Conservation (phyloP, 2,329 filamentous ascomycete genomes). For the Colletotrichum brevisporum region DNA sequence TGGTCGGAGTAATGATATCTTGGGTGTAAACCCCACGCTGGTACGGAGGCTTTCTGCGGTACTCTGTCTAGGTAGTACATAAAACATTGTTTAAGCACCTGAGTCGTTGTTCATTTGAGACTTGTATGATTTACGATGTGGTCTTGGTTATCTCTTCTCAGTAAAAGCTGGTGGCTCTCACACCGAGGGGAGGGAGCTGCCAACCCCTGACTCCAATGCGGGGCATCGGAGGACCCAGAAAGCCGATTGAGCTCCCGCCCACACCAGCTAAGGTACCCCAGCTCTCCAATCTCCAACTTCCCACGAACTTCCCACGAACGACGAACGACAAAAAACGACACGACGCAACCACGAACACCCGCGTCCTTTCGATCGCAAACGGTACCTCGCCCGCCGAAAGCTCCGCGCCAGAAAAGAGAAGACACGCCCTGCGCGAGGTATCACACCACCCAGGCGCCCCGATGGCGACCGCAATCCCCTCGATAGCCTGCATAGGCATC, state of each 20-base stretch:
- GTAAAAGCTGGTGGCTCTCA: background rate
- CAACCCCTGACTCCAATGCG: constrained; percentile 26
- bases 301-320: constrained; percentile 13
- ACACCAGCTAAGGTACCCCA: constrained; percentile 29
- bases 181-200: background rate
- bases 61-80: background rate
- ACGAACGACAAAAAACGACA: background rate
- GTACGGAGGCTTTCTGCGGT: background rate
- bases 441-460: constrained; percentile 8
- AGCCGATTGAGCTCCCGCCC: constrained; percentile 36
- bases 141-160: no score
- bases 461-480: constrained; percentile 77
- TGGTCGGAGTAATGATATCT: constrained; percentile 20
- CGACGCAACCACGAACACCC: constrained; percentile 5
- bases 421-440: constrained; percentile 1
- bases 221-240: constrained; percentile 31
- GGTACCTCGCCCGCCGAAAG: background rate
- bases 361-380: background rate
- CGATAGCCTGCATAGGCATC: constrained; percentile 92
- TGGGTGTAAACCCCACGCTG: constrained; percentile 11
- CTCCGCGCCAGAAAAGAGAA: background rate
- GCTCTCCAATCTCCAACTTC: constrained; percentile 32
- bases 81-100: background rate
- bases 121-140: no score
- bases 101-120: no score